Percentiles rank a stretch among this genome's conserved stretches.
Evolutionary conservation across 164 flowering plant species (phyloP).

Genomic region (Magnolia sinica): DNA sequence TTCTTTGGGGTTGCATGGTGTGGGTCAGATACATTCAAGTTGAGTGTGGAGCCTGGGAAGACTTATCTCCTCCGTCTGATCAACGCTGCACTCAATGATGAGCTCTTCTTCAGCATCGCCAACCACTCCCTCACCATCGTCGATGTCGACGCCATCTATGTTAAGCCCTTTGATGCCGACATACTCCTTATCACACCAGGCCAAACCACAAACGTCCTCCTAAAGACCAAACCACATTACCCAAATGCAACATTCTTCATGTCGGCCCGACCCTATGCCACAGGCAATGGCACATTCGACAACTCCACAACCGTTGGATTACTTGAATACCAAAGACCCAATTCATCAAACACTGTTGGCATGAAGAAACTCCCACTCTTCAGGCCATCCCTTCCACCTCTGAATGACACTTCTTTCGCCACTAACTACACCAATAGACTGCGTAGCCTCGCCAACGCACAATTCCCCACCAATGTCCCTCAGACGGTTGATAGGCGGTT

Average conservation of each 20-base stretch:
- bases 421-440: conserved; percentile 31
- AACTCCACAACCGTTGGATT: conserved; percentile 53
- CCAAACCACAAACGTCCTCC: conserved; percentile 59
- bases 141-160: conserved; percentile 62
- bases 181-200: conserved; percentile 43
- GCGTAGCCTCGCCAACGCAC: conserved; percentile 36
- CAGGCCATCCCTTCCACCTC: conserved; percentile 38
- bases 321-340: conserved; percentile 36
- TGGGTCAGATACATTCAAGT: conserved; percentile 63
- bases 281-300: conserved; percentile 54
- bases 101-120: conserved; percentile 78
- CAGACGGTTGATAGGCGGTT: conserved; percentile 6
- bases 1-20: too few species aligned
- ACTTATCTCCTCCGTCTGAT: conserved; percentile 72
- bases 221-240: conserved; percentile 29
- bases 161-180: conserved; percentile 56
- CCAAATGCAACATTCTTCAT: conserved; percentile 50
- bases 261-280: conserved; percentile 53
- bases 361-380: conserved; percentile 26
- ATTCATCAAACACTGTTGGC: conserved; percentile 1
- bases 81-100: conserved; percentile 76
- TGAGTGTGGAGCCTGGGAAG: conserved; percentile 65
- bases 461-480: conserved; percentile 7
- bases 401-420: conserved; percentile 20
- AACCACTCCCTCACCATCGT: conserved; percentile 65